Evolutionary conservation across 768 basidiomycete genomes (phyloP), one percentile per base, ranked within the genome.

Genomic region (Mycena olivaceomarginata): DNA sequence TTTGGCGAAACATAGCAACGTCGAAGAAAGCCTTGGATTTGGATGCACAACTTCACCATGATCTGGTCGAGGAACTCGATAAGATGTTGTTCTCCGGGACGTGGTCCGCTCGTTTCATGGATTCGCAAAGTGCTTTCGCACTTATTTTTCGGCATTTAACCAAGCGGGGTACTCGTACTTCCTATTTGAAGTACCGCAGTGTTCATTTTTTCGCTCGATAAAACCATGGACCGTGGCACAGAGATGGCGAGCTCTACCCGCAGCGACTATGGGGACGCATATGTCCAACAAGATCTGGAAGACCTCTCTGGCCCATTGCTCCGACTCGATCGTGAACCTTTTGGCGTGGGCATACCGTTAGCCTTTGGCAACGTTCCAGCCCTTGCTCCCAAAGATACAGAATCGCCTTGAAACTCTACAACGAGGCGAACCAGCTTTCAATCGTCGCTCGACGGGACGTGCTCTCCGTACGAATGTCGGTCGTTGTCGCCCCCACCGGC

Each of bases 21-120:
- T 10, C 57, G 68, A 77, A 63, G 79, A 81, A 48, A 71, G 70
- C 13, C 78, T 78, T 8, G 78, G 78, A 45, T 75, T 81, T 81
- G 18, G 80, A 81, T 41, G 80, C 80, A 2, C 20, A 20, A 5
- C 59, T 80, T 25, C 80, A 81, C 48, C 63, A 77, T 40, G 25
- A 13, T 4, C 37, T 77, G 18, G 18, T 79, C 40, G 18, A 20
- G 5, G 31, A 63, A 37, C 64, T 81, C 45, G 20, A 79, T 37
- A 25, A 2, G 12, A 13, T 77, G 4, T 75, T 79, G 53, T 79
- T 79, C 62, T 65, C 70, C 1, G 69, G 70, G 70, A 77, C 20
- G 66, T 53, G 15, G 16, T 71, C 45, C 45, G 31, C 64, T 20
- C 64, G 16, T 22, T 39, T 15, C 1, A 2, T 53, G 20, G 64